Percentiles rank a stretch among this genome's conserved stretches.
These are phyloP conservation scores for Hanseniaspora hatyaiensis DNA, from an alignment of 805 yeast species.

Conservation along the genomic window DNA sequence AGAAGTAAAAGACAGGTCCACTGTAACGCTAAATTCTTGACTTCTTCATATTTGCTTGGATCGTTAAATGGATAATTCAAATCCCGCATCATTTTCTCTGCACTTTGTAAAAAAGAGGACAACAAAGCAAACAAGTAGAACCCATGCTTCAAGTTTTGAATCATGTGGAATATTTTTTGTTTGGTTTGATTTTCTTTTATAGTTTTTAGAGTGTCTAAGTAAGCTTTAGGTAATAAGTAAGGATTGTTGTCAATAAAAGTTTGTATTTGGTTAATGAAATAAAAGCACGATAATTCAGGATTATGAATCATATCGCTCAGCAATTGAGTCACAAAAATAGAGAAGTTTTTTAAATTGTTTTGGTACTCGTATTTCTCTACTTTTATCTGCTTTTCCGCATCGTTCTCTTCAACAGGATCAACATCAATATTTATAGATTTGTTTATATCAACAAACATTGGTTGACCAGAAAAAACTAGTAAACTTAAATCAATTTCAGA, in stretches of 20 bases:
- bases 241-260: not conserved
- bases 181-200: not conserved
- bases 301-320: not conserved
- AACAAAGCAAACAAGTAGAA: not conserved
- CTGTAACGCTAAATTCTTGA: not conserved
- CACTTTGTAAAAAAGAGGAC: not conserved
- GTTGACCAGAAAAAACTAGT: constrained; percentile 3
- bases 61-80: constrained; percentile 3
- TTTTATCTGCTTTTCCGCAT: not conserved
- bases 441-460: not conserved
- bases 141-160: not conserved
- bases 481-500: not conserved
- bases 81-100: not conserved
- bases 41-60: not conserved
- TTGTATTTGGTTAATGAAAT: not conserved
- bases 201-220: not conserved
- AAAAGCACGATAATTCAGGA: not conserved
- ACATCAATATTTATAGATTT: not conserved
- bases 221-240: not conserved
- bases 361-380: too few relatives aligned
- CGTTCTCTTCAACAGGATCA: not conserved
- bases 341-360: not conserved
- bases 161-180: not conserved
- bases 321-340: not conserved
- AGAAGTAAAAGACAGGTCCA: not conserved